Percentiles rank a stretch among this genome's conserved stretches.
Evolutionary conservation across 2,329 filamentous ascomycete species (phyloP).

Genomic region (Ophiostoma tasmaniense): DNA sequence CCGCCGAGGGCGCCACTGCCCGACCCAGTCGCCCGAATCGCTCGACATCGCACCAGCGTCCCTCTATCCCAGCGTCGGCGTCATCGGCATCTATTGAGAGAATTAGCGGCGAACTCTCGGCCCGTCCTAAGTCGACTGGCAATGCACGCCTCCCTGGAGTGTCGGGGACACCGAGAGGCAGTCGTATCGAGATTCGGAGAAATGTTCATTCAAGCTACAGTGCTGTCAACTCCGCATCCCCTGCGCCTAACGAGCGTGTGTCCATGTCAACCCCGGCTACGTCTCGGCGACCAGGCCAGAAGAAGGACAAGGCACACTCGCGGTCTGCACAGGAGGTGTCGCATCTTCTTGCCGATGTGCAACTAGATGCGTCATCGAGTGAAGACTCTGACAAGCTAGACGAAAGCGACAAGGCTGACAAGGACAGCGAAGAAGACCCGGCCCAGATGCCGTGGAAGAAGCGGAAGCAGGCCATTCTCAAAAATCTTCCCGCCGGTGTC

Average conservation of each 20-base stretch:
- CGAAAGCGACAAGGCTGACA: constrained; percentile 9
- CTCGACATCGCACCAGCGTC: constrained; percentile 16
- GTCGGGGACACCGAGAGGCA: background rate
- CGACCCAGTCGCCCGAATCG: constrained; percentile 6
- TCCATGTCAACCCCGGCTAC: background rate
- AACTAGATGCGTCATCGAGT: constrained; percentile 17
- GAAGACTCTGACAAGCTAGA: constrained; percentile 19
- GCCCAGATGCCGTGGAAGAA: constrained; percentile 43
- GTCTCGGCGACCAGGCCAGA: background rate
- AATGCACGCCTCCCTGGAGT: constrained; percentile 4
- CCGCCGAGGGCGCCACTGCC: background rate
- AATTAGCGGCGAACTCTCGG: background rate
- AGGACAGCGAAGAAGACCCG: constrained; percentile 10
- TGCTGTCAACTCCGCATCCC: background rate
- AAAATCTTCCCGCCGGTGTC: constrained; percentile 70
- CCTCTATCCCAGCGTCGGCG: background rate
- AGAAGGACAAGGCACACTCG: constrained; percentile 11
- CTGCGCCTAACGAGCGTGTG: background rate
- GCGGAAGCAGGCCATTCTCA: constrained; percentile 58
- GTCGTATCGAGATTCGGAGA: constrained; percentile 16
- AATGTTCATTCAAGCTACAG: constrained; percentile 18
- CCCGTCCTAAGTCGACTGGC: constrained; percentile 13
- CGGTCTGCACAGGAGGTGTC: constrained; percentile 14
- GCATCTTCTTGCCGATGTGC: constrained; percentile 18
- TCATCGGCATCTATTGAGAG: background rate